Evolutionary conservation across 805 yeast genomes (phyloP), one percentile per base, ranked within the genome.

Genomic region (Brettanomyces sp.): DNA sequence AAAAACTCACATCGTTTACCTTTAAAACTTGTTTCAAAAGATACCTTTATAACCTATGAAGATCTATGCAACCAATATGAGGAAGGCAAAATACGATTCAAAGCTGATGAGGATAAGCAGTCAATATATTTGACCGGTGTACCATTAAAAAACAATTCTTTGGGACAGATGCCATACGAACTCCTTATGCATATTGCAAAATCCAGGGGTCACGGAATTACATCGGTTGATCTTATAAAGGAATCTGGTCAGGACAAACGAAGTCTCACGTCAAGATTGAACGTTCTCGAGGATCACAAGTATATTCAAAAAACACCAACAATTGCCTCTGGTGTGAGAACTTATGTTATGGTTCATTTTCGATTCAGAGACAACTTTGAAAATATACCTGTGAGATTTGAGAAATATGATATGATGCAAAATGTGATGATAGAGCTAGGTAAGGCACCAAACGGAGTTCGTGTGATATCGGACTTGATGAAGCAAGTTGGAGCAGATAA

Each of bases 231-330:
- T 24, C 65, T 84, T 47, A 74, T 80, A 2, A 64, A 66, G 37
- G 67, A 64, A 18, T 76, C 89, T 0, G 76, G 76, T 7, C 93
- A 84, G 60, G 93, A 84, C 54, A 76, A 81, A 14, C 70, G 91
- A 51, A 81, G 89, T 47, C 66, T 82, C 37, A 79, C 89, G 0
- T 68, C 78, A 1, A 69, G 93, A 52, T 65, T 82, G 44, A 78
- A 75, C 53, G 70, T 71, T 39, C 63, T 84, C 18, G 76, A 71
- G 47, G 74, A 69, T 7, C 58, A 68, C 35, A 77, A 76, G 21
- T 61, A 80, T 14, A 72, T 81, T 4, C 63, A 63, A 22, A 76
- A 71, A 44, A 42, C 49, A 34, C 50, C 60, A 4, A 53, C 72
- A 22, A 49, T 69, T 24, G 63, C 64, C 32, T 63, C 73, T 34